Evolutionary conservation across 805 yeast genomes (phyloP).

Genomic region (Pichia heedii): DNA sequence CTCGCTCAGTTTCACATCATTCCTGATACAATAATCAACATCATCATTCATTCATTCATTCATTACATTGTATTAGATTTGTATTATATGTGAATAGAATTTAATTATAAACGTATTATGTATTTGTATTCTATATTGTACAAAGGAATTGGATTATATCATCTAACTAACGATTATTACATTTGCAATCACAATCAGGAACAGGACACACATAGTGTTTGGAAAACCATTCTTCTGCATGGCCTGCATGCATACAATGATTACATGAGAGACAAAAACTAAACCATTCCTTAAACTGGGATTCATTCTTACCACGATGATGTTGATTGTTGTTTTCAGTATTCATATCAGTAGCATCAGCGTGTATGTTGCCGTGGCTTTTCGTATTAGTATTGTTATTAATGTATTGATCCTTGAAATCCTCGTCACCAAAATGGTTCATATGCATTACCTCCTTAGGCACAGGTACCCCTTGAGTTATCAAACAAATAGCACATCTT

Average conservation of each 20-base stretch:
- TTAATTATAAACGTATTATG: too few species aligned
- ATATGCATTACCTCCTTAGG: constrained; percentile 32
- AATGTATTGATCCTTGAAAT: neutral
- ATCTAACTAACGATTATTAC: constrained; percentile 34
- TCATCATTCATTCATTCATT: too few species aligned
- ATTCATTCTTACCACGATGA: constrained; percentile 31
- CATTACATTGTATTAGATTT: too few species aligned
- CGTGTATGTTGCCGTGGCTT: neutral
- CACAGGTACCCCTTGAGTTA: constrained; percentile 64
- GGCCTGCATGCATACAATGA: constrained; percentile 92
- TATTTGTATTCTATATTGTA: too few species aligned
- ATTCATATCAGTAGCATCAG: neutral
- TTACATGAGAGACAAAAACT: constrained; percentile 85
- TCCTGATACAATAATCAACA: too few species aligned
- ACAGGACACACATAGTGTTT: constrained; percentile 87
- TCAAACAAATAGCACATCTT: constrained; percentile 79
- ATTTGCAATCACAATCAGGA: constrained; percentile 82
- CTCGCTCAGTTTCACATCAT: neutral
- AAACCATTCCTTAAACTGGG: constrained; percentile 69
- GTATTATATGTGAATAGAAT: too few species aligned
- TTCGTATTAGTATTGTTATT: neutral
- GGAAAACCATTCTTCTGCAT: constrained; percentile 93
- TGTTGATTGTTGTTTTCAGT: constrained; percentile 1
- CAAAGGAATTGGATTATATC: neutral
- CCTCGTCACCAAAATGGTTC: constrained; percentile 8